phyloP scores from a whole-genome alignment of 768 basidiomycete species.

The Pisolithus sp. region DNA sequence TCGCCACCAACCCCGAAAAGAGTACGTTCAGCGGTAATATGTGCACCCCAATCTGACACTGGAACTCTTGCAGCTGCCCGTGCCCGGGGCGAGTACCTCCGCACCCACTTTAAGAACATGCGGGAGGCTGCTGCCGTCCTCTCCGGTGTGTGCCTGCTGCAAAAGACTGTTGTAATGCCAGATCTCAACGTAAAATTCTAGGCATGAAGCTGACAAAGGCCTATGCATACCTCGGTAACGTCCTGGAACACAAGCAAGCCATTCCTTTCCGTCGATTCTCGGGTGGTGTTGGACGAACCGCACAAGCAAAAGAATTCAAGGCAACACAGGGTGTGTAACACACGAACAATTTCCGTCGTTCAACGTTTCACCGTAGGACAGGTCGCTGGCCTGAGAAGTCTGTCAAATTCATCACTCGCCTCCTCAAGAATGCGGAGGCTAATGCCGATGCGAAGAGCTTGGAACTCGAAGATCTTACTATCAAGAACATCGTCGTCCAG shows the following conservation, averaged over 20 bases:
- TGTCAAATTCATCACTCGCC: slow-evolving; percentile 86
- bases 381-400: slow-evolving; percentile 99
- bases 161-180: not conserved
- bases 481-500: slow-evolving; percentile 97
- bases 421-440: slow-evolving; percentile 98
- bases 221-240: slow-evolving; percentile 88
- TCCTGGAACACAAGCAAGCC: slow-evolving; percentile 92
- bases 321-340: slow-evolving; percentile 79
- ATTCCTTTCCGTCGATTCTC: slow-evolving; percentile 95
- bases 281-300: slow-evolving; percentile 91
- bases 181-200: slow-evolving; percentile 24
- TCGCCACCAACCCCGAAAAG: slow-evolving; percentile 92
- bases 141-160: slow-evolving; percentile 49
- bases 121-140: slow-evolving; percentile 95
- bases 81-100: slow-evolving; percentile 93
- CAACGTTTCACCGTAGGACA: slow-evolving; percentile 22
- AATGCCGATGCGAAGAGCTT: slow-evolving; percentile 98
- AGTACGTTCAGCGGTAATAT: slow-evolving; percentile 43
- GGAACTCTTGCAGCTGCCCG: slow-evolving; percentile 59
- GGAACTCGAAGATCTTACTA: slow-evolving; percentile 83
- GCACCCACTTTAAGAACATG: slow-evolving; percentile 99
- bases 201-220: slow-evolving; percentile 94
- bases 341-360: not conserved
- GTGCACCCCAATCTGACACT: not conserved
- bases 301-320: slow-evolving; percentile 95